Conservation (phyloP, 1,139 yeast species). For the Taiozyma sp. region DNA sequence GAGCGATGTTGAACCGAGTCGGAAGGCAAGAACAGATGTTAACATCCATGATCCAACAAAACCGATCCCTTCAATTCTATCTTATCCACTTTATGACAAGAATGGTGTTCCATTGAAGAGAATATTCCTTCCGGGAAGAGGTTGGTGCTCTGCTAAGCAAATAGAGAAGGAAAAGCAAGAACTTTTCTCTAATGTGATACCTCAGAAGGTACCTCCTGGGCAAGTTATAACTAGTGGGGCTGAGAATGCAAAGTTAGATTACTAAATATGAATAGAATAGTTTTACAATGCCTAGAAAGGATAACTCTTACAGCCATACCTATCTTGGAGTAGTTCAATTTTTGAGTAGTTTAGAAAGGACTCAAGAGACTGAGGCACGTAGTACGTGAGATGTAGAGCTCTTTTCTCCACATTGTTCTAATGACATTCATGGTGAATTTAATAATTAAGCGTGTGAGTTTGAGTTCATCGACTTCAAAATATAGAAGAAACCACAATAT, state of each 20-base stretch:
- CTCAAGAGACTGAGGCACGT: too few species aligned
- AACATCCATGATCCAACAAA: conserved; percentile 18
- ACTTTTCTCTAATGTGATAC: conserved; percentile 3
- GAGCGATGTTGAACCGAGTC: background rate
- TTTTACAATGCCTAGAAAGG: too few species aligned
- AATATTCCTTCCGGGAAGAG: conserved; percentile 45
- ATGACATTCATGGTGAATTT: too few species aligned
- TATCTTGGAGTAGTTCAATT: too few species aligned
- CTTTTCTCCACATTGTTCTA: too few species aligned
- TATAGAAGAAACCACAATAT: too few species aligned
- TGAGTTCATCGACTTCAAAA: too few species aligned
- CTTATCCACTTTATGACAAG: conserved; percentile 24
- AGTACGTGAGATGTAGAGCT: too few species aligned
- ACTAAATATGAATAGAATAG: background rate
- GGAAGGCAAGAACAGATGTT: conserved; percentile 18
- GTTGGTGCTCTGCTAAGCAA: conserved; percentile 42
- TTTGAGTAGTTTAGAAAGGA: too few species aligned
- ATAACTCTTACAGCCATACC: too few species aligned
- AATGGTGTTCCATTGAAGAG: conserved; percentile 38
- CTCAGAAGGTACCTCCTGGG: background rate
- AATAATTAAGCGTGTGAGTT: too few species aligned
- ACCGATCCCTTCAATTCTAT: conserved; percentile 23
- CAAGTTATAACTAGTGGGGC: background rate
- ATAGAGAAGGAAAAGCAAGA: conserved; percentile 28
- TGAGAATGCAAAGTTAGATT: background rate